Percentiles rank a stretch among this genome's conserved stretches.
Evolutionary conservation across 2,329 filamentous ascomycete species (phyloP).

Genomic region (Penicillium olsonii): DNA sequence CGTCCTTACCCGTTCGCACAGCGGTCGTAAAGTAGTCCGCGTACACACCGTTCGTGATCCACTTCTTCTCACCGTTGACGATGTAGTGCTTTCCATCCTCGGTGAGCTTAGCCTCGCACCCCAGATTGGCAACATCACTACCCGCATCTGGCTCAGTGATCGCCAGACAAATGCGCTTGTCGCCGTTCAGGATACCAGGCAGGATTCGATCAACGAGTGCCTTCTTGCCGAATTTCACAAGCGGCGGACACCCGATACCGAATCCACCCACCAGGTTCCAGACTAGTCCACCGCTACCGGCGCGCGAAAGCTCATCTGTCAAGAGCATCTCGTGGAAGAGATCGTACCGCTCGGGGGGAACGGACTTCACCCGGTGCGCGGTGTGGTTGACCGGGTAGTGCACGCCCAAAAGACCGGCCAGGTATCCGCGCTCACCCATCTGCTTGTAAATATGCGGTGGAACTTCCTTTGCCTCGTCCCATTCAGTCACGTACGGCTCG

Average conservation of each 20-base stretch:
- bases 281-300: constrained; percentile 87
- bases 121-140: constrained; percentile 91
- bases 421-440: constrained; percentile 89
- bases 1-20: constrained; percentile 81
- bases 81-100: constrained; percentile 99
- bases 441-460: constrained; percentile 90
- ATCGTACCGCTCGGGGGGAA: constrained; percentile 89
- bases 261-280: constrained; percentile 98
- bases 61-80: constrained; percentile 99
- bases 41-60: constrained; percentile 99
- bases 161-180: constrained; percentile 96
- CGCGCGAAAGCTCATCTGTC: constrained; percentile 89
- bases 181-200: constrained; percentile 82
- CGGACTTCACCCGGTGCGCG: constrained; percentile 70
- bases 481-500: constrained; percentile 89
- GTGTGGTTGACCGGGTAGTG: constrained; percentile 74
- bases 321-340: constrained; percentile 96
- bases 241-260: constrained; percentile 87
- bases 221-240: constrained; percentile 90
- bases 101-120: constrained; percentile 90
- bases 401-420: constrained; percentile 84
- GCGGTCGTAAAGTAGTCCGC: constrained; percentile 96
- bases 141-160: constrained; percentile 97
- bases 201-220: constrained; percentile 81
- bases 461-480: constrained; percentile 93